Conservation (phyloP, 768 basidiomycete genomes). For the Gymnopilus dilepis region DNA sequence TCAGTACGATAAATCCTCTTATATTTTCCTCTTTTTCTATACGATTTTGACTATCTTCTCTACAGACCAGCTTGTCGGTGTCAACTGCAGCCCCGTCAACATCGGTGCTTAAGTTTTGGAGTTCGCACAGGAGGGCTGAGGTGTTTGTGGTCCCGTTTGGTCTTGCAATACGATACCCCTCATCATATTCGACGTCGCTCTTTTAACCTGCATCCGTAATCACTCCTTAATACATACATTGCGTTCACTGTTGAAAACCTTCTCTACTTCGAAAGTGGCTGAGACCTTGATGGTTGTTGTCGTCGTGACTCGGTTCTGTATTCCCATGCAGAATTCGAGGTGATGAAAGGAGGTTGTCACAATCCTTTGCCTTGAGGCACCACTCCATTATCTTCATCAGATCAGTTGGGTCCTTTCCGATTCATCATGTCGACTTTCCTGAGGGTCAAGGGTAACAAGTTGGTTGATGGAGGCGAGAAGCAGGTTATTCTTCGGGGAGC, state of each 20-base stretch:
- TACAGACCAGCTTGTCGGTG: constrained; percentile 19
- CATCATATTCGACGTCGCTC: background rate
- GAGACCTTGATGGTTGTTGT: too few relatives aligned
- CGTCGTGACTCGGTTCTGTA: too few relatives aligned
- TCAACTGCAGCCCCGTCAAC: constrained; percentile 23
- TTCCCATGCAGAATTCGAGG: too few relatives aligned
- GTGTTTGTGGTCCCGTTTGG: background rate
- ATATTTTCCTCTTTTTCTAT: background rate
- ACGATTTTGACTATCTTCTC: background rate
- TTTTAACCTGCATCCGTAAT: background rate
- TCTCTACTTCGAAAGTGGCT: too few relatives aligned
- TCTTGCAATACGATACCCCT: background rate
- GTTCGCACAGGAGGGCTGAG: background rate
- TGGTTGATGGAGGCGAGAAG: constrained; percentile 61
- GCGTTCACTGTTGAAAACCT: background rate
- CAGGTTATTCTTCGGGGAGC: constrained; percentile 71
- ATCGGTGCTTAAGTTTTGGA: constrained; percentile 9
- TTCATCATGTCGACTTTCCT: constrained; percentile 51
- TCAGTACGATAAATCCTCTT: constrained; percentile 10
- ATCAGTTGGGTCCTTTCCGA: background rate
- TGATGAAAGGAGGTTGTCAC: too few relatives aligned
- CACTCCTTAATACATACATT: constrained; percentile 3
- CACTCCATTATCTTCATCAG: background rate
- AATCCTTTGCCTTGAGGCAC: background rate
- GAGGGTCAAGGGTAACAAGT: constrained; percentile 61